Conservation (phyloP, 345 rosid species). For the Kandelia obovata region DNA sequence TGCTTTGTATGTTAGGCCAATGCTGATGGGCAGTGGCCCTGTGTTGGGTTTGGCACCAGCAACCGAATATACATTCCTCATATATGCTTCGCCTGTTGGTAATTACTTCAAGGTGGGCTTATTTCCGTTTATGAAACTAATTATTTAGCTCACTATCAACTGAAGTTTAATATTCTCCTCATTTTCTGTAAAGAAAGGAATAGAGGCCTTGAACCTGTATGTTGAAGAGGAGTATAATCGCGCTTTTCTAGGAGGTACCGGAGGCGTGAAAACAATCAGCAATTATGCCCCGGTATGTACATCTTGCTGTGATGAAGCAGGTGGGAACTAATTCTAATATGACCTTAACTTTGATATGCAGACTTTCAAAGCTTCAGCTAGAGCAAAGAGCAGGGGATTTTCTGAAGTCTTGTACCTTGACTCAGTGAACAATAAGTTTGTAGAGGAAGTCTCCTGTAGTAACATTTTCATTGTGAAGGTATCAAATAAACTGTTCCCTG, state of each 20-base stretch:
- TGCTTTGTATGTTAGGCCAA: conserved; percentile 44
- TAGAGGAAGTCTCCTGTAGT: background rate
- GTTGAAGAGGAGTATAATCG: conserved; percentile 63
- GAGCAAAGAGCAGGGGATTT: background rate
- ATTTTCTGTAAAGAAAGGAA: conserved; percentile 42
- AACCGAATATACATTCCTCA: conserved; percentile 47
- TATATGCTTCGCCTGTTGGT: conserved; percentile 67
- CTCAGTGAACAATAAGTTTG: background rate
- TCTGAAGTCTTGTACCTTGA: background rate
- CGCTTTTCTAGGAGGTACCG: conserved; percentile 58
- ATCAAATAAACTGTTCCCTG: background rate
- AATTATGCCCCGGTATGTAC: conserved; percentile 42
- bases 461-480: background rate
- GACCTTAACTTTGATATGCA: background rate
- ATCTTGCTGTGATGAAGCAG: no score
- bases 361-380: background rate
- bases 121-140: background rate
- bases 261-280: conserved; percentile 58
- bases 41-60: conserved; percentile 44
- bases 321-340: background rate
- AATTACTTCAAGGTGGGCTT: conserved; percentile 71
- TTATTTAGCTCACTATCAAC: background rate
- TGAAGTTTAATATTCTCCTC: conserved; percentile 10
- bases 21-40: conserved; percentile 52
- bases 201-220: conserved; percentile 47